Evolutionary conservation across 2,329 filamentous ascomycete genomes (phyloP), one percentile per base, ranked within the genome.

Genomic region (Talaromyces sp.): DNA sequence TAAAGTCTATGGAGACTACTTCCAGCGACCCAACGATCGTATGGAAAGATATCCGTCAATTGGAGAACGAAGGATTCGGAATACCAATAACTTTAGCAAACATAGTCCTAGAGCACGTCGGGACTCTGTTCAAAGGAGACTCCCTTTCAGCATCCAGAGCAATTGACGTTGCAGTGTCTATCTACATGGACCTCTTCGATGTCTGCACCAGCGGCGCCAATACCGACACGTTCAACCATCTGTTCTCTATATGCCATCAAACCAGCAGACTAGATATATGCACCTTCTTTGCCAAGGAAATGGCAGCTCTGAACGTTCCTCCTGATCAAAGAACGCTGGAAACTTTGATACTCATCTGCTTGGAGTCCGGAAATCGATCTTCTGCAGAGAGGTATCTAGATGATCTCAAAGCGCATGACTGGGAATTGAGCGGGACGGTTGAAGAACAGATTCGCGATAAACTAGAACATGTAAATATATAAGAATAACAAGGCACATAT

Each of bases 301-400:
- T 90, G 83, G 78, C 83, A 6, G 80, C 83, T 10, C 76, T 87
- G 9, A 78, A 79, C 8, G 75, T 89, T 33, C 70, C 78, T 16
- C 86, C 88, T 0, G 81, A 87, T 66, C 72, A 76, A n/a, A 69
- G 83, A 19, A 90, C 87, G 0, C 90, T 90, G 69, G 87, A 90
- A 69, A 80, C 84, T 4, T 76, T 90, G 11, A 83, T 90, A 16
- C 73, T 87, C 13, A 80, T 87, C 50, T 90, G 87, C 70, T 69
- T 86, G 4, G 74, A 78, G 8, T 67, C 71, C 9, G 70, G 69
- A 6, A 78, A 75, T 52, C 78, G 73, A 66, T 68, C 71, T 60
- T 77, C 76, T 5, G 77, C 73, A 1, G 75, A 73, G 66, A 74
- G 74, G 68, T 80, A 80, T 66, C 70, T 78, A 58, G 66, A 74